Evolutionary conservation across 805 yeast species (phyloP).

Genomic region (Saccharomycopsis sp.): DNA sequence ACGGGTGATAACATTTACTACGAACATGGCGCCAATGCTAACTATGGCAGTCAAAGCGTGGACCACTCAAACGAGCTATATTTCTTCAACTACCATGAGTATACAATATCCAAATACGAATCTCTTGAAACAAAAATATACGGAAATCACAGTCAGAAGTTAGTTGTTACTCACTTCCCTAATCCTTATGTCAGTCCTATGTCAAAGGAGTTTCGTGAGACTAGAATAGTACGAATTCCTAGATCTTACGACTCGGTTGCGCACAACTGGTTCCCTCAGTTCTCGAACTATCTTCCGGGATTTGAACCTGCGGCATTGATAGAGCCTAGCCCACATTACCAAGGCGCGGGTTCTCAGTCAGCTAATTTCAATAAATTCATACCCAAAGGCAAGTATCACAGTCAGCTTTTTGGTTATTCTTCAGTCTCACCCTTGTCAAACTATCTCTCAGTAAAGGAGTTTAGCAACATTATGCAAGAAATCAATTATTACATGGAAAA

Average conservation of each 20-base stretch:
- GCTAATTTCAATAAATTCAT: slow-evolving; percentile 25
- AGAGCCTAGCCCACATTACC: slow-evolving; percentile 16
- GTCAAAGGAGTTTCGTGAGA: slow-evolving; percentile 29
- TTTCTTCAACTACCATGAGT: slow-evolving; percentile 69
- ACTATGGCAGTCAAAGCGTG: background rate
- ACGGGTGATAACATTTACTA: background rate
- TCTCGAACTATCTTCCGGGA: slow-evolving; percentile 52
- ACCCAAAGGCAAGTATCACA: slow-evolving; percentile 35
- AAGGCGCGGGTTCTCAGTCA: background rate
- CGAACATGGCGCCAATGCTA: background rate
- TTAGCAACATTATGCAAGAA: slow-evolving; percentile 33
- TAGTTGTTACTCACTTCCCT: slow-evolving; percentile 63
- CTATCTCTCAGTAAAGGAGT: slow-evolving; percentile 34
- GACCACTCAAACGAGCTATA: slow-evolving; percentile 21
- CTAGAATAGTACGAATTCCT: slow-evolving; percentile 64
- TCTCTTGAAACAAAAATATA: slow-evolving; percentile 18
- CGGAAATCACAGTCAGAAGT: slow-evolving; percentile 25
- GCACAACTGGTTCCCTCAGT: slow-evolving; percentile 41
- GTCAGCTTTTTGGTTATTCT: slow-evolving; percentile 42
- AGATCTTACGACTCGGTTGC: slow-evolving; percentile 34
- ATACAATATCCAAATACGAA: slow-evolving; percentile 31
- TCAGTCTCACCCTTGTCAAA: slow-evolving; percentile 46
- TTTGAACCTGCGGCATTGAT: slow-evolving; percentile 54
- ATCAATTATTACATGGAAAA: slow-evolving; percentile 38
- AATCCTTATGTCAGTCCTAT: slow-evolving; percentile 38